Percentiles rank a stretch among this genome's conserved stretches.
Conservation (phyloP, 2,329 filamentous ascomycete genomes). For the Aspergillus brasiliensis region DNA sequence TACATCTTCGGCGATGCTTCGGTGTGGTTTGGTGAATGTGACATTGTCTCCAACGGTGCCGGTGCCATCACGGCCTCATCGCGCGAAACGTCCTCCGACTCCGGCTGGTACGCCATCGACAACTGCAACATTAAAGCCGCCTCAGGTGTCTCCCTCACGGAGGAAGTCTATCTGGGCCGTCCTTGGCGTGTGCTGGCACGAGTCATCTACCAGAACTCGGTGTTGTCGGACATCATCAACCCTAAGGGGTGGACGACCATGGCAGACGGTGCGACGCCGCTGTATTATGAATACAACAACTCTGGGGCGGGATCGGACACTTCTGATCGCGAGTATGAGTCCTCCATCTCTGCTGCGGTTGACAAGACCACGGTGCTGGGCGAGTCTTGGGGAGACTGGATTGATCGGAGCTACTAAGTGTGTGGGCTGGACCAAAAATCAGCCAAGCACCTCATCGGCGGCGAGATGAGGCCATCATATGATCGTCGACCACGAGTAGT, state of each 20-base stretch:
- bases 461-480: conserved; percentile 16
- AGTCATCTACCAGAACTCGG: conserved; percentile 38
- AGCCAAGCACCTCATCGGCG: conserved; percentile 22
- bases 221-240: conserved; percentile 32
- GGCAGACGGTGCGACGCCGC: conserved; percentile 32
- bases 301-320: conserved; percentile 28
- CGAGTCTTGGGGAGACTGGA: conserved; percentile 23
- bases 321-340: conserved; percentile 23
- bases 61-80: conserved; percentile 38
- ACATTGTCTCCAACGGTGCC: conserved; percentile 34
- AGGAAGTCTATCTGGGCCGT: conserved; percentile 35
- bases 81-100: conserved; percentile 26
- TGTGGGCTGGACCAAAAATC: not conserved
- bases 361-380: conserved; percentile 30
- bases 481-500: not conserved
- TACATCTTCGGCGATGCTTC: conserved; percentile 40
- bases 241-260: conserved; percentile 37
- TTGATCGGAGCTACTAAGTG: conserved; percentile 13
- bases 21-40: conserved; percentile 34
- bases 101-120: conserved; percentile 36
- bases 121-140: conserved; percentile 28
- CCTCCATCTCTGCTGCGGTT: conserved; percentile 26
- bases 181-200: conserved; percentile 38
- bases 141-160: conserved; percentile 21
- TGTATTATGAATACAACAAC: conserved; percentile 35